Percentiles rank a stretch among this genome's conserved stretches.
Evolutionary conservation across 129 eudicot genomes (phyloP).

Genomic region (carrot (Daucus carota)): DNA sequence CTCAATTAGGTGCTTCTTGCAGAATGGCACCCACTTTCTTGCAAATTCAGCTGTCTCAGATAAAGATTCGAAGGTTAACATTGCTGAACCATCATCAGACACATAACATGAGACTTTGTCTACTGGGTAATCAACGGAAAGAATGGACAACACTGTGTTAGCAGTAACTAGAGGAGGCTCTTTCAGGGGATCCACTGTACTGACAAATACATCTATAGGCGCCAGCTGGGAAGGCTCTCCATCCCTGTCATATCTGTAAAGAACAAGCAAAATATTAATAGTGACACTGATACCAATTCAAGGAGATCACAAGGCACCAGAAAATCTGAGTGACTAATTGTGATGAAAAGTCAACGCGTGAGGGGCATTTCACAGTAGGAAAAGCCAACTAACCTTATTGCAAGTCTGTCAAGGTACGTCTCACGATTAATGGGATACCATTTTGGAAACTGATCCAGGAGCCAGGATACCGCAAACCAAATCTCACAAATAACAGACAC

Average conservation of each 20-base stretch:
- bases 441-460: conserved; percentile 83
- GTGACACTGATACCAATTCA: not conserved
- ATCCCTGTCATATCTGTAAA: conserved; percentile 59
- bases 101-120: conserved; percentile 69
- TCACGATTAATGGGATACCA: conserved; percentile 82
- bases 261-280: not conserved
- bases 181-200: conserved; percentile 88
- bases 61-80: conserved; percentile 49
- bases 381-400: conserved; percentile 42
- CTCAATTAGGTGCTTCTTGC: conserved; percentile 76
- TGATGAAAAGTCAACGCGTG: not conserved
- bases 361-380: not conserved
- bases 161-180: conserved; percentile 82
- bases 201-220: conserved; percentile 75
- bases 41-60: conserved; percentile 62
- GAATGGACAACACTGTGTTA: conserved; percentile 76
- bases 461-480: conserved; percentile 88
- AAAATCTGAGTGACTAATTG: not conserved
- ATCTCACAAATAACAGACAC: conserved; percentile 77
- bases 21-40: conserved; percentile 77
- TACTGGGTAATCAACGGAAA: conserved; percentile 79
- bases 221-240: conserved; percentile 90
- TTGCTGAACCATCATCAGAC: conserved; percentile 59
- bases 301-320: not conserved
- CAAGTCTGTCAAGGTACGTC: conserved; percentile 76